A percentile compares a stretch with the other conserved stretches of the same genome.
These are phyloP conservation scores for Pulveroboletus sp. DNA, from an alignment of 768 basidiomycete genomes.

Conservation along the genomic window DNA sequence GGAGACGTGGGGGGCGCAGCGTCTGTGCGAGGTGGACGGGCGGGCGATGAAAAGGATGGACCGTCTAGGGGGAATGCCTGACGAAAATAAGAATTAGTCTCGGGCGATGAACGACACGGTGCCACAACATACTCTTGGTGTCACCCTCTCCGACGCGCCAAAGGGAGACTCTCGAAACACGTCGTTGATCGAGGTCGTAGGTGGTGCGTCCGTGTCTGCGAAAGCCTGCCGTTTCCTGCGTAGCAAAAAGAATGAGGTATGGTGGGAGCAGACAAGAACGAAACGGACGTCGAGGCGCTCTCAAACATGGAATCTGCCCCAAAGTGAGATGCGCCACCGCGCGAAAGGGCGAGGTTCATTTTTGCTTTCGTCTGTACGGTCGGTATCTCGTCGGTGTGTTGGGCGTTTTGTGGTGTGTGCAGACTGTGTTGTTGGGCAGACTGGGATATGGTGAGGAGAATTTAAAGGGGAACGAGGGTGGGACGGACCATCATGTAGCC, in stretches of 20 bases:
- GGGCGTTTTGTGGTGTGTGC: slow-evolving; percentile 49
- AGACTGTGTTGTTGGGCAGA: slow-evolving; percentile 65
- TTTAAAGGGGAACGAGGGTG: background rate
- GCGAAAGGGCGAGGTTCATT: slow-evolving; percentile 65
- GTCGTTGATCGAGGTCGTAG: slow-evolving; percentile 71
- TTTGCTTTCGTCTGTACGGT: slow-evolving; percentile 80
- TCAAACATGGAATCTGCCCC: slow-evolving; percentile 87
- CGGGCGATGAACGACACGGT: too few species aligned
- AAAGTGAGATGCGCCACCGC: slow-evolving; percentile 66
- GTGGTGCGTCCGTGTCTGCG: slow-evolving; percentile 79
- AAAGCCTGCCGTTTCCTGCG: slow-evolving; percentile 58
- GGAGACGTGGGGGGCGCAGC: slow-evolving; percentile 35
- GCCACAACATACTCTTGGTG: slow-evolving; percentile 19
- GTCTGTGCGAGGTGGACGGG: slow-evolving; percentile 21
- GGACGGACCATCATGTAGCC: slow-evolving; percentile 74
- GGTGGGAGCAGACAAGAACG: background rate
- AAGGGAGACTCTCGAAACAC: slow-evolving; percentile 54
- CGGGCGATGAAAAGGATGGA: slow-evolving; percentile 11
- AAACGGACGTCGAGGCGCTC: slow-evolving; percentile 41
- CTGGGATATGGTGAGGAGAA: slow-evolving; percentile 19
- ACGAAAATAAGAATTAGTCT: background rate
- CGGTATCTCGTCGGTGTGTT: slow-evolving; percentile 70
- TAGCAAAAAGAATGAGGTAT: slow-evolving; percentile 6
- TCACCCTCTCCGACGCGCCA: slow-evolving; percentile 26
- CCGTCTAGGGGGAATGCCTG: slow-evolving; percentile 24